phyloP scores from a whole-genome alignment of 73 alveolate species.

The Chromera velia region DNA sequence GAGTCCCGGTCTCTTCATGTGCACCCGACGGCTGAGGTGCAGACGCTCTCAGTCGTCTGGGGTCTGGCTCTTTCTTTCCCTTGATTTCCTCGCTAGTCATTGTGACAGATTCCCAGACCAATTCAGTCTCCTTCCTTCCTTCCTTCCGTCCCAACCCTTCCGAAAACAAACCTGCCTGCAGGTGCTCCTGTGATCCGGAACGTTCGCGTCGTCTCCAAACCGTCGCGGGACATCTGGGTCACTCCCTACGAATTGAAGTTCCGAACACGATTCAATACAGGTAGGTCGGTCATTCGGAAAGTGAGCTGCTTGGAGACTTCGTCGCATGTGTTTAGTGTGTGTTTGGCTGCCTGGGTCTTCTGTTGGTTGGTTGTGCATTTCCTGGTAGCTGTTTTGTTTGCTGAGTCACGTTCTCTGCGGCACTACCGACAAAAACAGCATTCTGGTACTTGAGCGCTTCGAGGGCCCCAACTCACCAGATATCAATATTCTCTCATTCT shows the following conservation, averaged over 20 bases:
- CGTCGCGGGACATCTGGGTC: conserved; percentile 40
- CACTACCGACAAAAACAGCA: no score
- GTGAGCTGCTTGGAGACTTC: neutral
- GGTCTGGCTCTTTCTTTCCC: neutral
- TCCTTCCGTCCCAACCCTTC: neutral
- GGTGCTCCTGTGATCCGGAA: neutral
- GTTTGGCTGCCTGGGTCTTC: no score
- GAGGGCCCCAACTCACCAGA: no score
- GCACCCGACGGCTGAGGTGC: no score
- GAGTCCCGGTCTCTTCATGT: no score
- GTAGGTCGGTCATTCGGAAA: neutral
- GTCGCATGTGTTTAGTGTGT: neutral
- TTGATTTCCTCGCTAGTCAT: neutral
- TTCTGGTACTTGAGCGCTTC: no score
- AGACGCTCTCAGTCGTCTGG: no score
- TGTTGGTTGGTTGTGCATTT: no score
- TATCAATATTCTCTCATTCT: no score
- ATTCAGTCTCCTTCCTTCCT: neutral
- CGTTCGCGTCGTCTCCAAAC: conserved; percentile 40
- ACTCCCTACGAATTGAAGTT: conserved; percentile 29
- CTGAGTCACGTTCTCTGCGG: no score
- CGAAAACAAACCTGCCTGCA: neutral
- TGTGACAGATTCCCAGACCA: neutral
- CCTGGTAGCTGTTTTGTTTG: no score
- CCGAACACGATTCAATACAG: conserved; percentile 16